phyloP scores from a whole-genome alignment of 2,329 filamentous ascomycete species.

The Calonectria naviculata region DNA sequence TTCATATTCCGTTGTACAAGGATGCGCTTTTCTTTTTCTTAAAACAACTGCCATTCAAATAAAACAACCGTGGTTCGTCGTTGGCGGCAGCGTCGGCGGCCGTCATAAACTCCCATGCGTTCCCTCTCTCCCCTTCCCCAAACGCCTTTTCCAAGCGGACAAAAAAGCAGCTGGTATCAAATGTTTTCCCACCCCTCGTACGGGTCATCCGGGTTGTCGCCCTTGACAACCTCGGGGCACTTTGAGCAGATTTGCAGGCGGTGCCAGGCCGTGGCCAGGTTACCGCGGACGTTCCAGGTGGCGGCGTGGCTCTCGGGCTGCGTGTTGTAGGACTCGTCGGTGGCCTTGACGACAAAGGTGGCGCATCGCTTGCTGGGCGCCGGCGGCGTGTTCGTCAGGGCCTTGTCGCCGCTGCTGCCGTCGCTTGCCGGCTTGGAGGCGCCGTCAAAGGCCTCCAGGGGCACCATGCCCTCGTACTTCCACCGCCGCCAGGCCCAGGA shows the following conservation, averaged over 20 bases:
- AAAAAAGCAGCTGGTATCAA: neutral
- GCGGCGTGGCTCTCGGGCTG: constrained; percentile 70
- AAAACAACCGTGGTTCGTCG: neutral
- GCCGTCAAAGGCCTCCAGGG: constrained; percentile 43
- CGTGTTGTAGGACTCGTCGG: constrained; percentile 74
- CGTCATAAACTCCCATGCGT: neutral
- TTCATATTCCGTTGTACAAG: neutral
- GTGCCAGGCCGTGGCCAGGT: constrained; percentile 76
- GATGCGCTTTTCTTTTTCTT: neutral
- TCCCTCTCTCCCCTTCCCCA: neutral
- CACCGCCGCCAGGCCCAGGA: constrained; percentile 75
- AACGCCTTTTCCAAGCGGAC: neutral
- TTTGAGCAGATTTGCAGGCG: constrained; percentile 57
- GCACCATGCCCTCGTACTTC: constrained; percentile 64
- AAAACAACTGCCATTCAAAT: neutral
- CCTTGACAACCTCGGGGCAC: constrained; percentile 29
- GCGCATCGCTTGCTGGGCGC: constrained; percentile 49
- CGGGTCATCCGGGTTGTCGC: constrained; percentile 3
- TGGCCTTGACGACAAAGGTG: constrained; percentile 72
- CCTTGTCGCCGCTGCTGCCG: constrained; percentile 2
- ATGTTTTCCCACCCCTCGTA: constrained; percentile 18
- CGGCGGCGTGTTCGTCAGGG: neutral
- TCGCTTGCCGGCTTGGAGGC: neutral
- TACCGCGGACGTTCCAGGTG: constrained; percentile 73
- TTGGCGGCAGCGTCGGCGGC: neutral